A percentile compares a stretch with the other conserved stretches of the same genome.
phyloP scores from a whole-genome alignment of 2,329 filamentous ascomycete species.

The Davidsoniella australis region DNA sequence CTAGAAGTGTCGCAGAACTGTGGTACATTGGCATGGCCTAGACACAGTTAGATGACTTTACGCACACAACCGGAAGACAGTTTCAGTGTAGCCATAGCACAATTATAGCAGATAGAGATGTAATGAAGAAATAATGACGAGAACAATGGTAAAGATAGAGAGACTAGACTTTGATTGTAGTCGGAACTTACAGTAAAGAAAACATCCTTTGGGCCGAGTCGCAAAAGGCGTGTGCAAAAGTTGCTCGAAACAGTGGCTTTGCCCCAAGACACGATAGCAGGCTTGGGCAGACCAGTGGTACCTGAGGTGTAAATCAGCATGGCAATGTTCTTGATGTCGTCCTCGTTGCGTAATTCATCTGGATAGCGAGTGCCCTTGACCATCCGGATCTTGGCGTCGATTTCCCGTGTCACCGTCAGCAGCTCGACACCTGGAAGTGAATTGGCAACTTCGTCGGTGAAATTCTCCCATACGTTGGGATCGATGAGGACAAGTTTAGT shows the following conservation, averaged over 20 bases:
- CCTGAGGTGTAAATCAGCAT: conserved; percentile 74
- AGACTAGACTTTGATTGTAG: not conserved
- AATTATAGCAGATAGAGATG: too few species aligned
- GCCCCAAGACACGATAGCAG: conserved; percentile 57
- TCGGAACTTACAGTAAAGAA: conserved; percentile 49
- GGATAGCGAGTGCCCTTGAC: conserved; percentile 38
- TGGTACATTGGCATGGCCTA: conserved; percentile 84
- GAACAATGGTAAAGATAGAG: too few species aligned
- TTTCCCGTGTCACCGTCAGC: conserved; percentile 40
- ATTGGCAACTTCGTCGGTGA: conserved; percentile 39
- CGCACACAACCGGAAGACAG: too few species aligned
- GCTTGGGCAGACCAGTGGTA: conserved; percentile 71
- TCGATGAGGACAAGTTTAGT: conserved; percentile 56
- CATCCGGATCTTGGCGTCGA: conserved; percentile 36
- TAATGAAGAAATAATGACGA: too few species aligned
- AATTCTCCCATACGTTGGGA: conserved; percentile 23
- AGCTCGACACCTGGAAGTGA: conserved; percentile 37
- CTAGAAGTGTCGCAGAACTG: conserved; percentile 57
- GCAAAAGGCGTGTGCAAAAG: conserved; percentile 38
- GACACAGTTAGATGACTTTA: not conserved
- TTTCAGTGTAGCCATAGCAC: too few species aligned
- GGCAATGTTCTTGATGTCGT: conserved; percentile 39
- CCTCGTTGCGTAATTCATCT: conserved; percentile 36
- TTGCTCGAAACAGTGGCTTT: conserved; percentile 39
- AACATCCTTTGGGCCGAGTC: conserved; percentile 43